Conservation (phyloP, 1,284 basidiomycete genomes). For the Irpex sp. region DNA sequence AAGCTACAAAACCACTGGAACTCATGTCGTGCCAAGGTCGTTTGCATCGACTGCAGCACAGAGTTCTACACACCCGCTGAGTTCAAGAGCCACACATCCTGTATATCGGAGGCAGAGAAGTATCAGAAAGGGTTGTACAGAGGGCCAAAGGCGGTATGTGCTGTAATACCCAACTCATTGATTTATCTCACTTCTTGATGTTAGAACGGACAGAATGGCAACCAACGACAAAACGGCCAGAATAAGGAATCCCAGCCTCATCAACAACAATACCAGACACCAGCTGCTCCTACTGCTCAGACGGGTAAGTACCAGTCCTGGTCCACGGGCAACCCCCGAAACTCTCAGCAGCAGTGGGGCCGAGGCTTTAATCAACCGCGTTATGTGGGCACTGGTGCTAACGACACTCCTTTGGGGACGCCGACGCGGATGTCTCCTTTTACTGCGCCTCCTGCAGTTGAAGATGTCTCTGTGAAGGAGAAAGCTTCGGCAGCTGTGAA, state of each 20-base stretch:
- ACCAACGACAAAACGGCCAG: not conserved
- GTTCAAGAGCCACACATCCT: conserved; percentile 81
- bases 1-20: conserved; percentile 73
- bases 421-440: conserved; percentile 47
- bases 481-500: too few relatives aligned
- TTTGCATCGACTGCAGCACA: conserved; percentile 85
- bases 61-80: conserved; percentile 74
- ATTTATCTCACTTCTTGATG: conserved; percentile 12
- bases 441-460: conserved; percentile 15
- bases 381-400: conserved; percentile 55
- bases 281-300: not conserved
- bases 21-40: conserved; percentile 67
- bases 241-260: not conserved
- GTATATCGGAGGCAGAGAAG: conserved; percentile 88
- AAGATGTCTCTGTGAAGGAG: not conserved
- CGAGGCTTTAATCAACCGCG: conserved; percentile 20
- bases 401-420: conserved; percentile 65
- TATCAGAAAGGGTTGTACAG: conserved; percentile 87
- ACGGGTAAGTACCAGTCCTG: conserved; percentile 28
- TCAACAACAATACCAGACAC: conserved; percentile 6
- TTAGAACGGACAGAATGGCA: not conserved
- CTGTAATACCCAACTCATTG: conserved; percentile 3
- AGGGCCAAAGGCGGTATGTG: conserved; percentile 53
- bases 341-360: conserved; percentile 11
- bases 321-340: conserved; percentile 2